Evolutionary conservation across 257 asterid species (phyloP).

Genomic region (Solanum bulbocastanum): DNA sequence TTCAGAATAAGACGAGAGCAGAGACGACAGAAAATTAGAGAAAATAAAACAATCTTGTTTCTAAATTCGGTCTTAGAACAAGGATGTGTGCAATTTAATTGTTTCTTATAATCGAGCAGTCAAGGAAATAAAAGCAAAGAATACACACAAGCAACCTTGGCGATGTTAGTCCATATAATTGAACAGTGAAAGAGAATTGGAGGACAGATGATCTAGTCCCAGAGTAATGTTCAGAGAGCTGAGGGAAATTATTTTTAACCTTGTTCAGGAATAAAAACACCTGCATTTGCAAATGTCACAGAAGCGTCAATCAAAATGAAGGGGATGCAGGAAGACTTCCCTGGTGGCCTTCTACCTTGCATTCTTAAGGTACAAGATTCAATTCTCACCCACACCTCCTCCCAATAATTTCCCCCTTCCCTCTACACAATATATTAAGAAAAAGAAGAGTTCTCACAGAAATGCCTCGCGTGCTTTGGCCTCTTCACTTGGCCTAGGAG

Average conservation of each 20-base stretch:
- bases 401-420: neutral
- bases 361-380: neutral
- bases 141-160: neutral
- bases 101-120: neutral
- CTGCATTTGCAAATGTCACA: neutral
- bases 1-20: neutral
- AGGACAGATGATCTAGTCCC: neutral
- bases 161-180: neutral
- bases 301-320: neutral
- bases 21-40: neutral
- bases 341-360: neutral
- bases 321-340: neutral
- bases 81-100: neutral
- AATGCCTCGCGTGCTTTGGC: neutral
- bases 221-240: neutral
- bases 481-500: neutral
- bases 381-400: neutral
- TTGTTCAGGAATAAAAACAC: neutral
- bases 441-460: neutral
- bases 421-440: neutral
- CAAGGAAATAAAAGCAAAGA: neutral
- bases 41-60: neutral
- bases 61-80: neutral
- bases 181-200: neutral
- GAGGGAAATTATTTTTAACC: neutral